Evolutionary conservation across 2,329 filamentous ascomycete genomes (phyloP).

Genomic region (Diaporthe nobilis): DNA sequence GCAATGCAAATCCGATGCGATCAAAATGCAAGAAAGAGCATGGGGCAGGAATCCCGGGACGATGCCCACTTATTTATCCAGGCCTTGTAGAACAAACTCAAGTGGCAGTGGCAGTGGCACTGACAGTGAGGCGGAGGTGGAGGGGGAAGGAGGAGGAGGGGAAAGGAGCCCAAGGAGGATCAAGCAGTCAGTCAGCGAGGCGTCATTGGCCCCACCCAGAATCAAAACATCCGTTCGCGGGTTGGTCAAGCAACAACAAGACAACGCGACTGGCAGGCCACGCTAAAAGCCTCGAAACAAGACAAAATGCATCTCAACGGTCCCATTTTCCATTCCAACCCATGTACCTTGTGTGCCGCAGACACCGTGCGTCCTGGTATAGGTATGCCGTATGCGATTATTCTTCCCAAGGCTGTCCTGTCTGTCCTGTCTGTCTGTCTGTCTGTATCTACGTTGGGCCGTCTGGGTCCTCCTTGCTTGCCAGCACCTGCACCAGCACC

Average conservation of each 20-base stretch:
- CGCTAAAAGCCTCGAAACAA: constrained; percentile 22
- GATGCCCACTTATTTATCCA: constrained; percentile 33
- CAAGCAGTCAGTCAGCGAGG: constrained; percentile 21
- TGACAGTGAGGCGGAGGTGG: neutral
- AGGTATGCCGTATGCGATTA: no score
- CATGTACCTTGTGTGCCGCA: neutral
- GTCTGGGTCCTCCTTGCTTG: neutral
- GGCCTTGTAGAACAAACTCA: neutral
- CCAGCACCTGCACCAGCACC: neutral
- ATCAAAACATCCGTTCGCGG: constrained; percentile 24
- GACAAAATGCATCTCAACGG: constrained; percentile 16
- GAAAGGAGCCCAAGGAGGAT: neutral
- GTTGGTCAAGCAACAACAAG: constrained; percentile 47
- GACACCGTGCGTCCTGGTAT: no score
- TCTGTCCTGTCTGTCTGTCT: no score
- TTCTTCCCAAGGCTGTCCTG: neutral
- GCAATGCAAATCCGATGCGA: constrained; percentile 37
- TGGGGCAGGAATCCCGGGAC: constrained; percentile 10
- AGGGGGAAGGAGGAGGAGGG: neutral
- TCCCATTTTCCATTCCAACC: constrained; percentile 15
- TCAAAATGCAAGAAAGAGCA: constrained; percentile 37
- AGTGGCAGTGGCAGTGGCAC: neutral
- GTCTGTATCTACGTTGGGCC: no score
- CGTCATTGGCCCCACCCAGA: constrained; percentile 40
- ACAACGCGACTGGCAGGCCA: constrained; percentile 16